Evolutionary conservation across 2,329 filamentous ascomycete genomes (phyloP), one percentile per base, ranked within the genome.

Genomic region (Pseudovirgaria hyperparasitica): DNA sequence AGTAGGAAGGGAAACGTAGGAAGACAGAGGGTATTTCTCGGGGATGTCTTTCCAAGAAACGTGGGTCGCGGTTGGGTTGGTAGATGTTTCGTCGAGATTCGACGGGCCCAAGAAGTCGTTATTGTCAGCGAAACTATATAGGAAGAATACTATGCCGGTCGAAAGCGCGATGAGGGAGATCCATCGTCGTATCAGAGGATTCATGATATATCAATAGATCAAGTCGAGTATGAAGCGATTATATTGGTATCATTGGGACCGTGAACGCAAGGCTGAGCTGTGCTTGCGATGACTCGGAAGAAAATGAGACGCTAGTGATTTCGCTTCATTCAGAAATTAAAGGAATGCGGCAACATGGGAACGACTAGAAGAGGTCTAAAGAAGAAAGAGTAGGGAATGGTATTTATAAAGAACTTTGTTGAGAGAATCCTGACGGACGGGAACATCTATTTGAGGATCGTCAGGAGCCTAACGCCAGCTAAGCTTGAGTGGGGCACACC

Each of bases 1-100:
- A 7, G 41, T 43, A 4, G 54, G 54, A 11, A 57, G 36, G 7
- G 45, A 19, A 4, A 44, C 43, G 9, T 45, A 43, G 9, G 45
- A 48, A 5, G 45, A 28, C 5, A 56, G 38, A 1, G 52, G 47
- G 23, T 51, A 43, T 10, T 36, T 43, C 14, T 42, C 31, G 4
- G 45, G 41, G 9, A 55, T 29, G 14, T 47, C 35, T 27, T 45
- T 51, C 53, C 51, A 56, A 26, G 32, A 34, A 12, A 54, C 33
- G 10, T 48, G 48, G 9, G 38, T 28, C n/a, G 40, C 36, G 21
- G 53, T 40, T 27, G 30, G 36, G 19, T 23, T 8, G 28, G 17
- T 33, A 6, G 45, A 50, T 2, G 45, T 44, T 16, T 36, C 48
- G 19, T 26, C 31, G 20, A 33, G 45, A 16, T 42, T 41, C 16